phyloP scores from a whole-genome alignment of 139 green algal genomes.

The Pleodorina starrii region DNA sequence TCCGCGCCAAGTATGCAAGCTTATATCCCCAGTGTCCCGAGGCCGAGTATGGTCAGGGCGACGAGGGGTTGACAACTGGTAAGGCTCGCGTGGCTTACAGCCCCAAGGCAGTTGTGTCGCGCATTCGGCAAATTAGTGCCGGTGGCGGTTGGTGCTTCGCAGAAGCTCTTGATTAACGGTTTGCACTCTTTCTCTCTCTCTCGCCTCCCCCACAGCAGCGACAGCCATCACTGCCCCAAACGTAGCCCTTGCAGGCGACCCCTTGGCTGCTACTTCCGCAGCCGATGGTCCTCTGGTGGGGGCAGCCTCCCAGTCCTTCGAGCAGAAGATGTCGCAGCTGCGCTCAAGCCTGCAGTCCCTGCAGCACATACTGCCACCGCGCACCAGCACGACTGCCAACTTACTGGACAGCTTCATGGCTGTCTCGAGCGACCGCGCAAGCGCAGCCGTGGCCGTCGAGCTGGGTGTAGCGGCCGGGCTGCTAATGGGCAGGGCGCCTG shows the following conservation, averaged over 20 bases:
- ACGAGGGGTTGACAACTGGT: background rate
- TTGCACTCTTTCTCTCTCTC: no score
- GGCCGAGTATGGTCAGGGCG: background rate
- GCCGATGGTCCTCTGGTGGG: no score
- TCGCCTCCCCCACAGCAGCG: no score
- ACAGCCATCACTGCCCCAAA: no score
- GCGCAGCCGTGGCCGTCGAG: background rate
- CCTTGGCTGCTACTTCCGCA: background rate
- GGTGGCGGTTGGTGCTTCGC: no score
- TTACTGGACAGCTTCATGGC: slow-evolving; percentile 44
- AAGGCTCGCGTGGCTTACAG: no score
- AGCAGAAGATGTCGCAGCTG: background rate
- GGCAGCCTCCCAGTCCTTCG: background rate
- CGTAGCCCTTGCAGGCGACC: background rate
- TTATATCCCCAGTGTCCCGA: slow-evolving; percentile 5
- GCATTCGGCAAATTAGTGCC: no score
- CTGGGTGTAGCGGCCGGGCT: background rate
- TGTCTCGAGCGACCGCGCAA: background rate
- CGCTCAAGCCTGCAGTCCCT: slow-evolving; percentile 43
- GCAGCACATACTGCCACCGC: slow-evolving; percentile 21
- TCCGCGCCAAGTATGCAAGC: slow-evolving; percentile 41
- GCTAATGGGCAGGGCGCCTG: background rate
- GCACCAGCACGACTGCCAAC: slow-evolving; percentile 36
- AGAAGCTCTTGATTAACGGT: no score
- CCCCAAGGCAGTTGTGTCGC: no score